Percentiles rank a stretch among this genome's conserved stretches.
Evolutionary conservation across 192 early-diverging fungal species (phyloP).

Genomic region (Coemansia sp.): DNA sequence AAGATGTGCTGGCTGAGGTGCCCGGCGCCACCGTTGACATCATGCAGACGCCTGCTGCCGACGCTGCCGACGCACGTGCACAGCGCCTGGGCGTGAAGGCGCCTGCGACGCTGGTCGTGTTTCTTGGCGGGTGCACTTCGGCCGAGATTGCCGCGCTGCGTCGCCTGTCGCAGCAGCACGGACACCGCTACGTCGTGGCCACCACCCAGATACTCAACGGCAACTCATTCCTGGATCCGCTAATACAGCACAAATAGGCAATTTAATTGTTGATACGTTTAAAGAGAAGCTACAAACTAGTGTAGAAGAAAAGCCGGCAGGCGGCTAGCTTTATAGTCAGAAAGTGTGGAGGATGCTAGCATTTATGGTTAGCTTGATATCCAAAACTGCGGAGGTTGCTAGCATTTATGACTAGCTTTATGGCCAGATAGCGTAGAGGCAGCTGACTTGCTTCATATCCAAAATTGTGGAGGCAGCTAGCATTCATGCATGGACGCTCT

Average conservation of each 20-base stretch:
- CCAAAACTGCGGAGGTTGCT: too few relatives aligned
- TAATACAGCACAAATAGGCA: slow-evolving; percentile 23
- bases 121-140: slow-evolving; percentile 92
- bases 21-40: slow-evolving; percentile 83
- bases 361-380: too few relatives aligned
- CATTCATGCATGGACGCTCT: slow-evolving; percentile 2
- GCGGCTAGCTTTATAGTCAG: too few relatives aligned
- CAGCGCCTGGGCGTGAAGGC: slow-evolving; percentile 58
- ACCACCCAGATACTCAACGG: slow-evolving; percentile 93
- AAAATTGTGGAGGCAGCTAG: too few relatives aligned
- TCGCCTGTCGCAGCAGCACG: slow-evolving; percentile 75
- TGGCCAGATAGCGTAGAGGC: too few relatives aligned
- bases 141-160: slow-evolving; percentile 93
- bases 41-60: slow-evolving; percentile 54
- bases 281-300: too few relatives aligned
- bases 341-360: too few relatives aligned
- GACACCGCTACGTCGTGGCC: slow-evolving; percentile 79
- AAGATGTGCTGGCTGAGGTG: slow-evolving; percentile 77
- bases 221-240: slow-evolving; percentile 67
- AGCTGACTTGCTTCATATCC: too few relatives aligned
- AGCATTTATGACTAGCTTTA: too few relatives aligned
- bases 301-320: too few relatives aligned
- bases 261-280: neutral
- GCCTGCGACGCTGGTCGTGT: slow-evolving; percentile 81
- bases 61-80: slow-evolving; percentile 38